Evolutionary conservation across 1,139 yeast genomes (phyloP), one percentile per base, ranked within the genome.

Genomic region (Arxiozyma bovina): DNA sequence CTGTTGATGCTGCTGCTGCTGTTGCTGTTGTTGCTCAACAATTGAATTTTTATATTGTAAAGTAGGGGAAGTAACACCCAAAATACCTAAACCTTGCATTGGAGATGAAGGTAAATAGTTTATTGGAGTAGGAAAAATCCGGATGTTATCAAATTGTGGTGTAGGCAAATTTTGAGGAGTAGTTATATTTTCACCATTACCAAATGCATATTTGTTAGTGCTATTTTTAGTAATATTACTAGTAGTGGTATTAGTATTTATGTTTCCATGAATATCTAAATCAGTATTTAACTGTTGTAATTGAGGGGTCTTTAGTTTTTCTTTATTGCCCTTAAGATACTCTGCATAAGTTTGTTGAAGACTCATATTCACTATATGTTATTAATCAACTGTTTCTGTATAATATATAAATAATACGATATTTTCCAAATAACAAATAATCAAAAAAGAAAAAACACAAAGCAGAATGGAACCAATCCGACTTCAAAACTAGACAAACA

Each of bases 51-150:
- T 42, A 20, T 27, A 25, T 42, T 38, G 30, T 40, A 18, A 22
- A 8, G 38, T 27, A 34, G 45, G 46, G 22, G 47, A 43, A 8
- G 34, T 22, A 7, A 38, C 15, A 18, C 46, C 34, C 5, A n/a
- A 12, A n/a, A 53, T 20, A 46, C 51, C 48, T 23, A 47, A 40
- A 34, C 50, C 52, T 12, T 42, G 42, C 23, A 22, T 47, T 4
- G 70, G 68, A 8, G 66, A 59, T 21, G 51, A 22, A 4, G 68
- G 68, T 11, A 64, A 59, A 50, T 64, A 66, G 1, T 59, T 54
- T 64, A 66, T 61, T 42, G 70, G 70, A 3, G 70, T 67, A 1
- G 70, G 70, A 42, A 67, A 53, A 23, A 58, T 55, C 6, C 62
- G 60, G 23, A 64, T 59, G 44, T 59, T 59, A 12, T 59, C 65